These are phyloP conservation scores for Begonia loranthoides DNA, from an alignment of 306 rosid species.

Conservation along the genomic window DNA sequence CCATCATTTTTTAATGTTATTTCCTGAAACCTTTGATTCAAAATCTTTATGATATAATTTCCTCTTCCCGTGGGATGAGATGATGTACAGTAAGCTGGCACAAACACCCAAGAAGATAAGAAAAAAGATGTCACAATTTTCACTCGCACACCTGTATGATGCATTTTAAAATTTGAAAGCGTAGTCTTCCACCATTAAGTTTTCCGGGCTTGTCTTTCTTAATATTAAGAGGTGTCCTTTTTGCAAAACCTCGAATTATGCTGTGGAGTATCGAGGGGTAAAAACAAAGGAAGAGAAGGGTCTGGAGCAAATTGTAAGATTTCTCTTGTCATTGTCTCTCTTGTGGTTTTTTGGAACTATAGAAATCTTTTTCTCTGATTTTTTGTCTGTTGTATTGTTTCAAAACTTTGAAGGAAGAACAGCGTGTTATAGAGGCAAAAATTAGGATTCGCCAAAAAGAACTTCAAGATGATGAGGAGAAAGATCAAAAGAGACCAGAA, in stretches of 20 bases:
- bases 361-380: too few relatives aligned
- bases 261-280: constrained; percentile 90
- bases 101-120: too few relatives aligned
- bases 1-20: constrained; percentile 24
- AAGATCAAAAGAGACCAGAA: constrained; percentile 71
- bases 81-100: too few relatives aligned
- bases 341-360: too few relatives aligned
- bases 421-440: constrained; percentile 96
- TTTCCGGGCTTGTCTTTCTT: constrained; percentile 31
- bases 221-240: constrained; percentile 78
- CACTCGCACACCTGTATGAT: constrained; percentile 1
- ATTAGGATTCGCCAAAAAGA: constrained; percentile 89
- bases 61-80: too few relatives aligned
- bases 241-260: constrained; percentile 86
- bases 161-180: too few relatives aligned
- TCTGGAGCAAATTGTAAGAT: constrained; percentile 77
- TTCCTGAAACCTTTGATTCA: too few relatives aligned
- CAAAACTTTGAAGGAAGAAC: constrained; percentile 63
- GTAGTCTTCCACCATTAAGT: too few relatives aligned
- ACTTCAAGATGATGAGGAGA: constrained; percentile 82
- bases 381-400: constrained; percentile 2
- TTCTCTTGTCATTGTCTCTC: too few relatives aligned
- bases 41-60: too few relatives aligned
- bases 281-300: constrained; percentile 96
- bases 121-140: constrained; percentile 1